Conservation (phyloP, 1,284 basidiomycete species). For the Sporisorium reilianum region DNA sequence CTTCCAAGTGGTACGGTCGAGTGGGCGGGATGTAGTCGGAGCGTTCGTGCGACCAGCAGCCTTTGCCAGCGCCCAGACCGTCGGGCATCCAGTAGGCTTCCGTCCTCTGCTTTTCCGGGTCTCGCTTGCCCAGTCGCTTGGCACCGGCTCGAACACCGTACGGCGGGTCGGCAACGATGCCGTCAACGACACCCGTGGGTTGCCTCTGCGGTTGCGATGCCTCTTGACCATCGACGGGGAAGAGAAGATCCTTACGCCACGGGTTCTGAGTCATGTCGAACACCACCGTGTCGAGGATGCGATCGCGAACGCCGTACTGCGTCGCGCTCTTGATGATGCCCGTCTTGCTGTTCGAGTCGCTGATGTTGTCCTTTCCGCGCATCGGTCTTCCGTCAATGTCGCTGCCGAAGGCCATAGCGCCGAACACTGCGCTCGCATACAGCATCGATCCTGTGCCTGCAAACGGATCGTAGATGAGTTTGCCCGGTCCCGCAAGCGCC, state of each 20-base stretch:
- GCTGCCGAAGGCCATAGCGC: slow-evolving; percentile 87
- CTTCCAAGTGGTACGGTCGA: slow-evolving; percentile 91
- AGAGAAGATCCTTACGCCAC: slow-evolving; percentile 74
- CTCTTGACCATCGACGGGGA: slow-evolving; percentile 13
- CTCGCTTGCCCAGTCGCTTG: slow-evolving; percentile 84
- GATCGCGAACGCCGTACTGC: slow-evolving; percentile 83
- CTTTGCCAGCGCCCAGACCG: slow-evolving; percentile 51
- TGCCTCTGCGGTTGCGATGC: background rate
- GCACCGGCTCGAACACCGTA: slow-evolving; percentile 97
- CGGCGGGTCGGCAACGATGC: slow-evolving; percentile 75
- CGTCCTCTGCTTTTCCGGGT: slow-evolving; percentile 67
- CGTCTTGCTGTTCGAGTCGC: slow-evolving; percentile 46
- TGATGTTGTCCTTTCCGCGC: slow-evolving; percentile 81
- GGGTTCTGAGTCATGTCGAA: slow-evolving; percentile 92
- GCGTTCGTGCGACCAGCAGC: slow-evolving; percentile 58
- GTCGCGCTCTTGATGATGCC: slow-evolving; percentile 81
- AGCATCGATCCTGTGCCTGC: slow-evolving; percentile 96
- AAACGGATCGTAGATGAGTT: slow-evolving; percentile 95
- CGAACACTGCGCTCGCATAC: slow-evolving; percentile 80
- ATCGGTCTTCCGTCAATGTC: slow-evolving; percentile 98
- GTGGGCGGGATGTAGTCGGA: slow-evolving; percentile 75
- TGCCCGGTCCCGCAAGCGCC: slow-evolving; percentile 85
- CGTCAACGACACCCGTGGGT: slow-evolving; percentile 81
- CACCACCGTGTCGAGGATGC: slow-evolving; percentile 85
- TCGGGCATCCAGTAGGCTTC: slow-evolving; percentile 67